Evolutionary conservation across 1,139 yeast genomes (phyloP).

Genomic region (Blastobotrys ciferrii): DNA sequence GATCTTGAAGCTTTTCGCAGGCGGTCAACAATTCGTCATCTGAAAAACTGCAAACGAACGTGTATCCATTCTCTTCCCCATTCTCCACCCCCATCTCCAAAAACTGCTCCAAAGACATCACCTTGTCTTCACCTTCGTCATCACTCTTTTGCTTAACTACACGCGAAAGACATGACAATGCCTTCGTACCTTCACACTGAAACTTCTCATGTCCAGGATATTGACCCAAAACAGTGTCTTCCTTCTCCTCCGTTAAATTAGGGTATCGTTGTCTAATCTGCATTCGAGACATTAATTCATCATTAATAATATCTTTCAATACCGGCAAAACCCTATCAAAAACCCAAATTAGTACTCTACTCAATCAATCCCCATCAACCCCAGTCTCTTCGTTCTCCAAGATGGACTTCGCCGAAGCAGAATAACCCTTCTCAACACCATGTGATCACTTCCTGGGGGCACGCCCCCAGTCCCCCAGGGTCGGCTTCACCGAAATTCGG

Average conservation of each 20-base stretch:
- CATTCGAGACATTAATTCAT: slow-evolving; percentile 12
- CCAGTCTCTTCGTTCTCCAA: too few species aligned
- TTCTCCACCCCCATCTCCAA: slow-evolving; percentile 34
- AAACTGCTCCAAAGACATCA: slow-evolving; percentile 48
- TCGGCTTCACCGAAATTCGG: too few species aligned
- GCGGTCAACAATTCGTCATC: slow-evolving; percentile 20
- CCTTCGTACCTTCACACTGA: slow-evolving; percentile 29
- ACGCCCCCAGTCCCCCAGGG: too few species aligned
- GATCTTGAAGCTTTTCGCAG: slow-evolving; percentile 15
- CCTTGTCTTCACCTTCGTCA: slow-evolving; percentile 11
- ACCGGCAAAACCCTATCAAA: slow-evolving; percentile 19
- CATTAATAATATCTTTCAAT: slow-evolving; percentile 9
- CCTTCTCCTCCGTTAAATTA: slow-evolving; percentile 1
- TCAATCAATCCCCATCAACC: too few species aligned
- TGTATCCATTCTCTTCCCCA: slow-evolving; percentile 17
- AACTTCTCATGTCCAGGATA: neutral
- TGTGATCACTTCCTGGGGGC: too few species aligned
- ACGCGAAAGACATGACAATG: slow-evolving; percentile 32
- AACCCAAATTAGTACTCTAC: too few species aligned
- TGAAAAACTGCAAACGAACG: slow-evolving; percentile 16
- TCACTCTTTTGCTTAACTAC: slow-evolving; percentile 16
- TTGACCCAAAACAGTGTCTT: neutral
- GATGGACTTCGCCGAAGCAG: too few species aligned
- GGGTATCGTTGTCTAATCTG: slow-evolving; percentile 12
- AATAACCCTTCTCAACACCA: too few species aligned